Evolutionary conservation across 148 eudicot genomes (phyloP), one percentile per base, ranked within the genome.

Genomic region (Simmondsia chinensis): DNA sequence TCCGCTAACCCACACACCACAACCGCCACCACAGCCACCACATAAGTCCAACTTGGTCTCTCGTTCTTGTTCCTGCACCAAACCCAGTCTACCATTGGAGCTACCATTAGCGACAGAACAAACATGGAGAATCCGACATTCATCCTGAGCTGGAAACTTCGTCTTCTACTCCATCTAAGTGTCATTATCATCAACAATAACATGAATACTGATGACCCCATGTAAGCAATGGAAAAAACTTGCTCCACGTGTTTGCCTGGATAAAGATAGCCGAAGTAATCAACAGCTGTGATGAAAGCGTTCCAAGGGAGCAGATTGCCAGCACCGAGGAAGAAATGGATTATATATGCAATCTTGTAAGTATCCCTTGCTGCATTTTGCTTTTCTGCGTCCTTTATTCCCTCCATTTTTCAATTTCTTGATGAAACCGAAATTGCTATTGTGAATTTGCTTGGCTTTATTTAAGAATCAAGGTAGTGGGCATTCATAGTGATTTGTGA

Each of bases 291-390:
- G 69, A 89, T 81, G 42, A 78, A 68, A 0, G 93, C 76, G 52
- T 89, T 89, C 97, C 97, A 89, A 5, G 97, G 97, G 6, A 84
- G 80, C 48, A 84, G 75, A 19, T 89, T 78, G n/a, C 93, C 87
- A 0, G 95, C 76, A 9, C 97, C 97, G 8, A 84, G 70, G 57
- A 80, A 55, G 75, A 88, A 88, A 59, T 88, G 91, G 57, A 83
- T 54, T 11, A 70, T 47, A 34, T 87, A 83, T 1, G 74, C 86
- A 5, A 80, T 27, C 53, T 64, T 80, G 77, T 65, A 77, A 1
- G 66, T 75, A 58, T 79, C 96, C 55, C 39, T 79, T 3, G 25
- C 23, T 32, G 64, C 40, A 7, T 2, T 50, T 52, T 51, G 58
- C 50, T 62, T 45, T 43, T 51, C 61, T 3, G 36, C 26, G 23